phyloP scores from a whole-genome alignment of 306 rosid genomes.

The Pterocarpus santalinus region DNA sequence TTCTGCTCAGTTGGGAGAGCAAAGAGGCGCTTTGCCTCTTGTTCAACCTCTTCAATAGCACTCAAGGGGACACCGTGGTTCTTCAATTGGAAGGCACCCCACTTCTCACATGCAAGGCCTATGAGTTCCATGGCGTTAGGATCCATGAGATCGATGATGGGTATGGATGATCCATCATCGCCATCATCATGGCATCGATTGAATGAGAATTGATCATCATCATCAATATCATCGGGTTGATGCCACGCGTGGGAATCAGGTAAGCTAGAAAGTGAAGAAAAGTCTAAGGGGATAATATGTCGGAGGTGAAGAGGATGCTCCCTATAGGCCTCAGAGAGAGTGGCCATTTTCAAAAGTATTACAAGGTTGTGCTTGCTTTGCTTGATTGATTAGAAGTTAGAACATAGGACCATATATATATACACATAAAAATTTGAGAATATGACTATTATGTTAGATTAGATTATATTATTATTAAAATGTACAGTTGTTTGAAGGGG shows the following conservation, averaged over 20 bases:
- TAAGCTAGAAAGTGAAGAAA: constrained; percentile 42
- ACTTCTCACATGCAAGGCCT: constrained; percentile 60
- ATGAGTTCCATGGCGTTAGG: constrained; percentile 55
- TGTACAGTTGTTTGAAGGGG: constrained; percentile 47
- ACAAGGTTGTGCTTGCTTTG: neutral
- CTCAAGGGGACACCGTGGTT: constrained; percentile 59
- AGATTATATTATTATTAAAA: constrained; percentile 37
- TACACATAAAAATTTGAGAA: neutral
- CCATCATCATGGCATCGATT: neutral
- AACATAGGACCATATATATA: neutral
- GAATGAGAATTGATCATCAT: neutral
- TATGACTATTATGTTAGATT: constrained; percentile 6
- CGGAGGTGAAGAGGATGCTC: constrained; percentile 51
- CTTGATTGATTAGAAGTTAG: neutral
- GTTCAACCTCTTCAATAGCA: constrained; percentile 51
- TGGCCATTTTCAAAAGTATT: constrained; percentile 43
- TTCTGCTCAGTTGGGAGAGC: constrained; percentile 59
- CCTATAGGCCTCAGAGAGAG: constrained; percentile 60
- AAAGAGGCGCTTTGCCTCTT: constrained; percentile 52
- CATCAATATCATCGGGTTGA: neutral
- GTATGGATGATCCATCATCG: constrained; percentile 39
- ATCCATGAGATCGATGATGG: constrained; percentile 61
- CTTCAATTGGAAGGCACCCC: constrained; percentile 71
- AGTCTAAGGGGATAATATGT: constrained; percentile 70
- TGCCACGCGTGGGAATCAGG: constrained; percentile 79